Evolutionary conservation across 805 yeast genomes (phyloP), one percentile per base, ranked within the genome.

Genomic region (Metschnikowia picachoensis): DNA sequence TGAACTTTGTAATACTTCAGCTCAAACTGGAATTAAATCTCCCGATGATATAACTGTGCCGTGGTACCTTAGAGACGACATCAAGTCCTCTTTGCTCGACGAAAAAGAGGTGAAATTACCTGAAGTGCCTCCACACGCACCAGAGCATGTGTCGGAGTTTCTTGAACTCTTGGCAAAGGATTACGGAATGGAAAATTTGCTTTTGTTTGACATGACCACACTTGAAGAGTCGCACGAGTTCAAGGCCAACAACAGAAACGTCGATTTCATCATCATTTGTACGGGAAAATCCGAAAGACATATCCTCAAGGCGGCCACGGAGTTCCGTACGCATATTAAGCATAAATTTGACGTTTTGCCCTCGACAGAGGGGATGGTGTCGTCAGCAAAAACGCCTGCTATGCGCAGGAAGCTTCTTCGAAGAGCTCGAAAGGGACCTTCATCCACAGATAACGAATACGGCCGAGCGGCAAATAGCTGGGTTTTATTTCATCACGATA

Each of bases 201-300:
- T 68, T 33, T 60, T 90, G 1, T 79, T 87, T 53, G 96, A 91
- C 58, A 65, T 85, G 48, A 69, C 83, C 31, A 51, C 56, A n/a
- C 60, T 70, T 17, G 58, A 54, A 13, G 55, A 56, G 17, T 57
- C 56, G 34, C 73, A 70, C 48, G 67, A 64, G 13, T 62, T 58
- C 46, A 57, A 60, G 40, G 47, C 56, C 13, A 50, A 55, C 33
- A 65, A 65, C 47, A 64, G 59, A 40, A 60, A 59, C n/a, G 53
- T 61, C 16, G 63, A 64, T 32, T 71, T 56, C 51, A 60, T 67
- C n/a, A 66, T 92, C 5, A 67, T 92, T 0, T 78, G 83, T 15
- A 79, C 94, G 0, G 96, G 95, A 4, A 85, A 83, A 61, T 80
- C 91, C 29, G 78, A 80, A 33, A 82, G 78, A 50, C 98, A 91